Evolutionary conservation across 495 filamentous ascomycete genomes (phyloP).

Genomic region (Annulohypoxylon moriforme): DNA sequence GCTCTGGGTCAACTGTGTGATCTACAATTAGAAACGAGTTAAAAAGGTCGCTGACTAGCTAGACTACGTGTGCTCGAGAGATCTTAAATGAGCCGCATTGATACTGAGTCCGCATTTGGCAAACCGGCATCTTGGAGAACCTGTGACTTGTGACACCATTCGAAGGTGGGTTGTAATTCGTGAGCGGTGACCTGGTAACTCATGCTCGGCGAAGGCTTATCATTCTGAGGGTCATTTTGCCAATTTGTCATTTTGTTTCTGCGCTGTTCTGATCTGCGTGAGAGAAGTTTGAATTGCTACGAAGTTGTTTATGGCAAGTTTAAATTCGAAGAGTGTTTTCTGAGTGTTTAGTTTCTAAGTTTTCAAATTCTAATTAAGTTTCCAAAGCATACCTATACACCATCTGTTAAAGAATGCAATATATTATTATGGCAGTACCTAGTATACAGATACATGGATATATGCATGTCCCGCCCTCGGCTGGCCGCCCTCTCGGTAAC

Average conservation of each 20-base stretch:
- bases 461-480: conserved; percentile 13
- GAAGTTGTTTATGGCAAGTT: neutral
- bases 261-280: conserved; percentile 14
- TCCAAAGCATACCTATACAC: neutral
- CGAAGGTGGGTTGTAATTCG: conserved; percentile 1
- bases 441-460: conserved; percentile 9
- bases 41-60: conserved; percentile 15
- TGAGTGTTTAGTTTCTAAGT: neutral
- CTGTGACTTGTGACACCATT: conserved; percentile 15
- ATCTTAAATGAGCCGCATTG: conserved; percentile 32
- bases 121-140: conserved; percentile 13
- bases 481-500: conserved; percentile 8
- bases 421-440: too few relatives aligned
- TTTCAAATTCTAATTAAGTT: neutral
- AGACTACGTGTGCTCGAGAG: neutral
- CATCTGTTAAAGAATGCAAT: neutral
- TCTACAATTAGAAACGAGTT: conserved; percentile 46
- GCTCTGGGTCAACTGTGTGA: conserved; percentile 44
- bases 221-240: neutral
- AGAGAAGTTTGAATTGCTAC: conserved; percentile 12
- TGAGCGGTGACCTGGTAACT: neutral
- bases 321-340: too few relatives aligned
- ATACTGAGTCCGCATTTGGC: conserved; percentile 23
- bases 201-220: neutral
- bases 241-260: conserved; percentile 17